Conservation (phyloP, 768 basidiomycete genomes). For the Royoungia palumana region DNA sequence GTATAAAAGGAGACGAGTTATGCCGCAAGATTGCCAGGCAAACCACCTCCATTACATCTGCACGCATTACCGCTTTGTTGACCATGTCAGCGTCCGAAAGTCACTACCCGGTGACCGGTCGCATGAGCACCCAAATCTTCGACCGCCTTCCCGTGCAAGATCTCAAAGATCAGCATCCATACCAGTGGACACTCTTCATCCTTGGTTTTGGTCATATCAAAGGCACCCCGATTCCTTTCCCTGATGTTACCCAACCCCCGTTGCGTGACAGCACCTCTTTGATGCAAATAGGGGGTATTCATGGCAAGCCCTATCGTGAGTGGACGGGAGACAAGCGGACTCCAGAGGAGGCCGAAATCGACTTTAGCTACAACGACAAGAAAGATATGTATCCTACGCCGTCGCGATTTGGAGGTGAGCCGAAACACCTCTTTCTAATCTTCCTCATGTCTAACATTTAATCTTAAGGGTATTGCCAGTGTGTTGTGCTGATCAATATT, state of each 20-base stretch:
- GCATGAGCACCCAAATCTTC: constrained; percentile 11
- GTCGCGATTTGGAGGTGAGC: constrained; percentile 26
- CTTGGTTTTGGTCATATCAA: constrained; percentile 19
- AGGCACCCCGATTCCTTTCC: constrained; percentile 8
- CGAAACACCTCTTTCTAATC: not conserved
- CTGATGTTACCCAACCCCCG: constrained; percentile 14
- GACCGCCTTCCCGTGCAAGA: constrained; percentile 25
- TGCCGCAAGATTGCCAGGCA: not conserved
- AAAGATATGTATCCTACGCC: constrained; percentile 27
- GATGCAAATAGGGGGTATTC: constrained; percentile 25
- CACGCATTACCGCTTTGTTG: not conserved
- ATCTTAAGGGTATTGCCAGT: constrained; percentile 27
- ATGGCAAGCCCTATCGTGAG: constrained; percentile 25
- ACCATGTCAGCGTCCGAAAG: not conserved
- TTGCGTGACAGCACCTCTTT: constrained; percentile 4
- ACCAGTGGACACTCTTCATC: constrained; percentile 28
- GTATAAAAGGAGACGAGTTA: constrained; percentile 6
- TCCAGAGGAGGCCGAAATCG: constrained; percentile 8
- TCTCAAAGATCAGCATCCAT: constrained; percentile 14
- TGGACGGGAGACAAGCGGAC: constrained; percentile 23
- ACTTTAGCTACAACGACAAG: constrained; percentile 19
- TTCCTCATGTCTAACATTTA: not conserved
- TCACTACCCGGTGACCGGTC: constrained; percentile 22
- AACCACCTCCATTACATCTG: not conserved
- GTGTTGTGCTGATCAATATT: not conserved